Evolutionary conservation across 2,329 filamentous ascomycete genomes (phyloP), one percentile per base, ranked within the genome.

Genomic region (Aspergillus phoenicis): DNA sequence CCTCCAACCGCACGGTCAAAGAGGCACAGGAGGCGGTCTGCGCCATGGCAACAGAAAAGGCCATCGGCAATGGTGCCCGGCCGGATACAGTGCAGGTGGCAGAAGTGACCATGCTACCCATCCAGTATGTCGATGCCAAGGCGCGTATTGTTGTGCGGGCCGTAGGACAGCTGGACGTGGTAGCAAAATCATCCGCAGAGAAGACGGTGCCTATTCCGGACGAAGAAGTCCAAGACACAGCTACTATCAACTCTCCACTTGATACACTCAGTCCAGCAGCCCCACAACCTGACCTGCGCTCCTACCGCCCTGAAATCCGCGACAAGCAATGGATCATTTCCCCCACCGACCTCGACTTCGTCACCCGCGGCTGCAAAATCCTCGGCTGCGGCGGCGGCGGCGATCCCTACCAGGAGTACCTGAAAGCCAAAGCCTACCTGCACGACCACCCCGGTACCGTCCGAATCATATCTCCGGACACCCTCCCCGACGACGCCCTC

Each of bases 401-500:
- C 45, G 52, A 57, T 8, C 60, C 60, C 22, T 62, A 62, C 28
- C 60, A 57, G 26, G 60, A 62, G 7, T 57, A 52, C 33, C 57
- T 62, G 2, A 62, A 60, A 28, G 39, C 53, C 22, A 57, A 30
- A 6, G 38, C 41, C 11, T 24, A 59, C 11, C 8, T 59, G 5
- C 33, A 13, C 3, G 10, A 33, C 1, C 24, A 28, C 13, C 60
- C 60, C 4, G 57, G 52, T 2, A 20, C 45, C 1, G 38, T 62
- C 5, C 51, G 17, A 2, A 36, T 62, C 2, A 39, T 62, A 1
- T 62, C 60, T 2, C 56, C 60, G 0, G 17, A 33, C 20, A 53
- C 85, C 58, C 73, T 88, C 2, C 65, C 77, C 0, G 81, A 85
- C 58, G 75, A 83, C 48, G 83, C 81, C 4, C 75, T 79, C 0